Evolutionary conservation across 192 early-diverging fungal genomes (phyloP).

Genomic region (Coemansia asiatica): DNA sequence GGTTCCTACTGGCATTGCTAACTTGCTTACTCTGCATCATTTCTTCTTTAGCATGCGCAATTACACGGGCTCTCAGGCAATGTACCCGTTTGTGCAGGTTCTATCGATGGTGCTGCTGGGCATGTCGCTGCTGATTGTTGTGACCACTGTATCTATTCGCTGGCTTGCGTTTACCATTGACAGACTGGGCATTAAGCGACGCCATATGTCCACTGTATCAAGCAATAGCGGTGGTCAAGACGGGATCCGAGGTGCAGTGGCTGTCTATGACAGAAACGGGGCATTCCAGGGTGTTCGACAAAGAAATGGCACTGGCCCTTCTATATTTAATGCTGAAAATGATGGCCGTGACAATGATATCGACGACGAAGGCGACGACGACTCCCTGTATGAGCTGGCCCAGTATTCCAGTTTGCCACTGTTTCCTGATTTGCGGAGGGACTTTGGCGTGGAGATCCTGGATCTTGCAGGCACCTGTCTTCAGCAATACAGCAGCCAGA

Average conservation of each 20-base stretch:
- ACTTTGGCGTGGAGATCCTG: slow-evolving; percentile 49
- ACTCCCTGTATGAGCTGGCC: slow-evolving; percentile 23
- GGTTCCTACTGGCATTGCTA: slow-evolving; percentile 34
- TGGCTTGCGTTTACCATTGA: slow-evolving; percentile 37
- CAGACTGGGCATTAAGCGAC: slow-evolving; percentile 19
- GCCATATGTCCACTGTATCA: background rate
- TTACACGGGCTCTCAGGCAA: slow-evolving; percentile 10
- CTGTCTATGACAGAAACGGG: slow-evolving; percentile 34
- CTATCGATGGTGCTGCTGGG: slow-evolving; percentile 42
- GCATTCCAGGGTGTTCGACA: slow-evolving; percentile 29
- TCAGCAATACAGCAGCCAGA: slow-evolving; percentile 47
- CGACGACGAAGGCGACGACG: slow-evolving; percentile 21
- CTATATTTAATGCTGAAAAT: slow-evolving; percentile 8
- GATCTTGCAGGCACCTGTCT: slow-evolving; percentile 53
- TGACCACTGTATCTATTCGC: slow-evolving; percentile 30
- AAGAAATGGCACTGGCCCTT: background rate
- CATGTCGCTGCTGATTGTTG: slow-evolving; percentile 33
- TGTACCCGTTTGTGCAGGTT: slow-evolving; percentile 49
- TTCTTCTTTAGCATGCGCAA: slow-evolving; percentile 42
- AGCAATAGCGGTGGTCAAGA: background rate
- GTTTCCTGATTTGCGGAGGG: slow-evolving; percentile 36
- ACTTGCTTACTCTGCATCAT: slow-evolving; percentile 37
- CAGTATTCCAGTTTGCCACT: slow-evolving; percentile 22
- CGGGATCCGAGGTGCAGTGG: slow-evolving; percentile 5
- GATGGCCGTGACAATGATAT: slow-evolving; percentile 3